These are phyloP conservation scores for Lepiota venenata DNA, from an alignment of 768 basidiomycete species.

Conservation along the genomic window DNA sequence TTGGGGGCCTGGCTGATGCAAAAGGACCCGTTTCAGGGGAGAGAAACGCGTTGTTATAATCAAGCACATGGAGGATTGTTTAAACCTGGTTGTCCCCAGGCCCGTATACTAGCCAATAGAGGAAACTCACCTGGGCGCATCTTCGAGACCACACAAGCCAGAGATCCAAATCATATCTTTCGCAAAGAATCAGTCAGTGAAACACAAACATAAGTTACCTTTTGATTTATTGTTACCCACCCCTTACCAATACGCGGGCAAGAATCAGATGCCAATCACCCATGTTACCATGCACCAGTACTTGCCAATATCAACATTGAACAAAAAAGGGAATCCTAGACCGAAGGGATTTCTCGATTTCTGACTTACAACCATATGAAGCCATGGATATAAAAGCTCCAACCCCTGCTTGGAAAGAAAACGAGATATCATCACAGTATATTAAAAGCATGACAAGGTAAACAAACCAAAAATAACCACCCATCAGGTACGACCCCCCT, in stretches of 20 bases:
- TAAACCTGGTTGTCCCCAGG: no score
- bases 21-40: no score
- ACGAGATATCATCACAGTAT: constrained; percentile 2
- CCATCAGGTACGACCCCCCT: not conserved
- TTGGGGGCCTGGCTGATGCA: no score
- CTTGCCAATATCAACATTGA: constrained; percentile 1
- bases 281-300: not conserved
- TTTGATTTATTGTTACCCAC: no score
- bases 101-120: no score
- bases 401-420: not conserved
- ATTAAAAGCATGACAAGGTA: not conserved
- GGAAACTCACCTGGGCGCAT: no score
- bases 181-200: not conserved
- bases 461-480: not conserved
- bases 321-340: constrained; percentile 1
- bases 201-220: not conserved
- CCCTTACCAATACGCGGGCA: not conserved
- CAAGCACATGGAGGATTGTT: no score
- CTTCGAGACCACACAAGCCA: no score
- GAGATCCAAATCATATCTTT: not conserved
- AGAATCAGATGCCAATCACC: constrained; percentile 6
- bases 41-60: no score
- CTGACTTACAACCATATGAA: not conserved
- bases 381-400: no score
- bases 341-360: not conserved